A percentile compares a stretch with the other conserved stretches of the same genome.
Conservation (phyloP, 148 eudicot species). For the Spergularia marina region DNA sequence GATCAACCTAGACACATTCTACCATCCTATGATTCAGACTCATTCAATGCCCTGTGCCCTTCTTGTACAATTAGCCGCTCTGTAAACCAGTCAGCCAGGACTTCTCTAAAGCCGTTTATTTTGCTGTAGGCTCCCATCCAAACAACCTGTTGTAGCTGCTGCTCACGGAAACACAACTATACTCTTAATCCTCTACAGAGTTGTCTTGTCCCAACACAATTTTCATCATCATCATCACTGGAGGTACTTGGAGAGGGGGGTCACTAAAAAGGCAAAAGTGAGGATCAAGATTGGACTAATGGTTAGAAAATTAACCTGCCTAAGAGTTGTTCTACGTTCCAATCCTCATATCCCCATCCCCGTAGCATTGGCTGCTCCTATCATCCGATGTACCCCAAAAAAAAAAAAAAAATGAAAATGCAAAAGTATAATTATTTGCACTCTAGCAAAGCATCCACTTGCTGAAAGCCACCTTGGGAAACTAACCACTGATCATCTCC, state of each 20-base stretch:
- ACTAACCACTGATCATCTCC: not conserved
- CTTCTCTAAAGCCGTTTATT: not conserved
- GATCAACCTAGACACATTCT: too few species aligned
- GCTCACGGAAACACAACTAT: not conserved
- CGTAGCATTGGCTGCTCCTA: too few species aligned
- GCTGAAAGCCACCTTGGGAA: not conserved
- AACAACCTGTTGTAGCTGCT: not conserved
- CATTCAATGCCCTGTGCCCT: not conserved
- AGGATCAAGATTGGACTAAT: too few species aligned
- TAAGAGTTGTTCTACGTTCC: too few species aligned
- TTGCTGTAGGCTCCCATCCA: not conserved
- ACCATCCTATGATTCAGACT: not conserved
- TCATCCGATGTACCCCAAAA: too few species aligned
- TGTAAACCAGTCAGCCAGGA: not conserved
- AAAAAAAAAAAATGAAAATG: not conserved
- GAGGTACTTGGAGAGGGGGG: not conserved
- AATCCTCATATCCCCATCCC: too few species aligned
- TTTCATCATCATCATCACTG: not conserved
- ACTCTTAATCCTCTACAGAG: not conserved
- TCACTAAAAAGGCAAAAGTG: not conserved
- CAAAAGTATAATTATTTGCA: not conserved
- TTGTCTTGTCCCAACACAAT: not conserved
- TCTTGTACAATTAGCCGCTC: not conserved
- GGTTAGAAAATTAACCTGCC: too few species aligned
- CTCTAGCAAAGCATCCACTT: not conserved